phyloP scores from a whole-genome alignment of 176 grass and related monocot genomes.

The Zizania latifolia region DNA sequence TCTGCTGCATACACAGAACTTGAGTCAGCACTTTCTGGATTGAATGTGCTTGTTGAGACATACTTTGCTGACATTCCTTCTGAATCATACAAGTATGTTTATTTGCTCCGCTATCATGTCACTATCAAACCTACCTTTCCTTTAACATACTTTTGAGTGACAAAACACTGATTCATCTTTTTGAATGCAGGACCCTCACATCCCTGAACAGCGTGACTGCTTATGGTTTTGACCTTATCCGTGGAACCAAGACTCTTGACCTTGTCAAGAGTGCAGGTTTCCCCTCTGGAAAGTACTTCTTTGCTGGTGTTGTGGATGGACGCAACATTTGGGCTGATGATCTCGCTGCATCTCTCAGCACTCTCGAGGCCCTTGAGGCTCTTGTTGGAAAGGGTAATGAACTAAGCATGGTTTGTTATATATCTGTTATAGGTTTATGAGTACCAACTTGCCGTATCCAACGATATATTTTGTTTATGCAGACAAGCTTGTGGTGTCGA shows the following conservation, averaged over 20 bases:
- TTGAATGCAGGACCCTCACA: slow-evolving; percentile 60
- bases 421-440: slow-evolving; percentile 7
- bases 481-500: slow-evolving; percentile 91
- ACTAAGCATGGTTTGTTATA: slow-evolving; percentile 33
- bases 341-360: slow-evolving; percentile 63
- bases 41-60: slow-evolving; percentile 83
- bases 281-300: slow-evolving; percentile 83
- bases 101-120: background rate
- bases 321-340: slow-evolving; percentile 97
- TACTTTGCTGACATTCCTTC: slow-evolving; percentile 86
- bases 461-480: slow-evolving; percentile 17
- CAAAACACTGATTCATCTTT: background rate
- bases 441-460: background rate
- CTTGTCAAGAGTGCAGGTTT: slow-evolving; percentile 71
- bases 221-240: slow-evolving; percentile 84
- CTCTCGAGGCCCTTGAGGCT: slow-evolving; percentile 68
- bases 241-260: slow-evolving; percentile 75
- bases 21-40: slow-evolving; percentile 53
- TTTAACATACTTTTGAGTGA: background rate
- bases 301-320: slow-evolving; percentile 92
- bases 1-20: slow-evolving; percentile 70
- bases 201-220: slow-evolving; percentile 65
- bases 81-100: slow-evolving; percentile 74
- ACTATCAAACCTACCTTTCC: background rate
- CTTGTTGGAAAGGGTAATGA: slow-evolving; percentile 77